Percentiles rank a stretch among this genome's conserved stretches.
Conservation (phyloP, 2,329 filamentous ascomycete species). For the Myriangium duriaei region DNA sequence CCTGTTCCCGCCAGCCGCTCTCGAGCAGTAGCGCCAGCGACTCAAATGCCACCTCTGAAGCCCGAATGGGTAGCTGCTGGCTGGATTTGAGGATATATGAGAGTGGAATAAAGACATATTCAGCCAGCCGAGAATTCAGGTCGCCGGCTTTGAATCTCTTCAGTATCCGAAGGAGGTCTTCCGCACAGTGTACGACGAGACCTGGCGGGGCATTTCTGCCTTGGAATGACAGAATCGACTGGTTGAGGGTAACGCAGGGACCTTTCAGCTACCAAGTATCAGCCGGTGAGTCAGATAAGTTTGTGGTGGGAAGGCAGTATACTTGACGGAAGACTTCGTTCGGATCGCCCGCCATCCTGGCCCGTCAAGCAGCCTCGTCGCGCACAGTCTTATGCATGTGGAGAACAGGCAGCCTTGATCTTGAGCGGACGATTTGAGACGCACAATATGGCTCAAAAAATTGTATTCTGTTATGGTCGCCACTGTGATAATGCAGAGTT, state of each 20-base stretch:
- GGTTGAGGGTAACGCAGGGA: conserved; percentile 45
- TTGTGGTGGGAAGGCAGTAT: too few relatives aligned
- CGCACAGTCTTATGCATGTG: too few relatives aligned
- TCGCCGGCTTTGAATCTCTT: conserved; percentile 18
- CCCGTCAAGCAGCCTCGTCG: too few relatives aligned
- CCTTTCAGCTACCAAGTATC: conserved; percentile 39
- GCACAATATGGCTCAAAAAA: too few relatives aligned
- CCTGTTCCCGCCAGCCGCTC: conserved; percentile 63
- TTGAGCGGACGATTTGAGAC: too few relatives aligned
- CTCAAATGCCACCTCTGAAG: conserved; percentile 64
- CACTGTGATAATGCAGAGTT: too few relatives aligned
- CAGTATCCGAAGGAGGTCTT: conserved; percentile 33
- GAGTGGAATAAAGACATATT: conserved; percentile 91
- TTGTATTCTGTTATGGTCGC: too few relatives aligned
- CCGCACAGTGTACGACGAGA: conserved; percentile 37
- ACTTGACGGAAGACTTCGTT: too few relatives aligned
- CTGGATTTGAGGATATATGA: conserved; percentile 73
- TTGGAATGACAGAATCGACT: conserved; percentile 39
- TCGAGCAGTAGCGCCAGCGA: conserved; percentile 62
- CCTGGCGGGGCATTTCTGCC: conserved; percentile 31
- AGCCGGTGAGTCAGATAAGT: too few relatives aligned
- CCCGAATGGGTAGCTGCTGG: conserved; percentile 54
- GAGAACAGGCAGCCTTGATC: too few relatives aligned
- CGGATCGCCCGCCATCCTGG: too few relatives aligned
- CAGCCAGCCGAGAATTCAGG: conserved; percentile 71